phyloP scores from a whole-genome alignment of 805 yeast genomes.

The Ogataea pignaliae region DNA sequence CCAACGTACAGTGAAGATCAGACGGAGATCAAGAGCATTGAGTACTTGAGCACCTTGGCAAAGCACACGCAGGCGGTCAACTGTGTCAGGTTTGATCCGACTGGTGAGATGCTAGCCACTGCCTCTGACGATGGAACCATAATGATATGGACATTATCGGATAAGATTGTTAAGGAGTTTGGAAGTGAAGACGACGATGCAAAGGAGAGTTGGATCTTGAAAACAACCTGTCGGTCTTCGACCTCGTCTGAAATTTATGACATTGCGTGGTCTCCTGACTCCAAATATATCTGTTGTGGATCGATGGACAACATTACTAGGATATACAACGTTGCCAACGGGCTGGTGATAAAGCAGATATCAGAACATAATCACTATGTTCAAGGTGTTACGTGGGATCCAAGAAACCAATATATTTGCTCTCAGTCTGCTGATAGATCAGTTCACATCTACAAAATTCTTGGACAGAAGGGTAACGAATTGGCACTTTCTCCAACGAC shows the following conservation, averaged over 20 bases:
- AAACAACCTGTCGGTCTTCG: conserved; percentile 48
- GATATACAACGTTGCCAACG: conserved; percentile 55
- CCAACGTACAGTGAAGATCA: conserved; percentile 19
- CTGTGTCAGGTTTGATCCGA: conserved; percentile 73
- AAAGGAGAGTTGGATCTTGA: conserved; percentile 71
- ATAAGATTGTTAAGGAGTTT: conserved; percentile 52
- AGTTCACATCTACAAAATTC: conserved; percentile 62
- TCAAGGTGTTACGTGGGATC: conserved; percentile 98
- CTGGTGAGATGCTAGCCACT: conserved; percentile 70
- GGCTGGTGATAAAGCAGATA: conserved; percentile 52
- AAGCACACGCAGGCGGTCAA: conserved; percentile 96
- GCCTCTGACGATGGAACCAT: conserved; percentile 96
- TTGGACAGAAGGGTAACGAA: conserved; percentile 22
- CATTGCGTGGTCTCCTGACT: conserved; percentile 88
- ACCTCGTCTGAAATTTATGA: conserved; percentile 78
- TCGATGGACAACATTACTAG: conserved; percentile 86
- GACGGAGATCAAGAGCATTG: conserved; percentile 40
- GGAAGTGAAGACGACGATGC: conserved; percentile 54
- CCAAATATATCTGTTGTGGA: conserved; percentile 73
- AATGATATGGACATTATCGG: conserved; percentile 68
- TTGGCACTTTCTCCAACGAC: conserved; percentile 36
- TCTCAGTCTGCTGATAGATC: conserved; percentile 90
- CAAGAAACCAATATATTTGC: conserved; percentile 66
- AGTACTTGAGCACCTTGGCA: conserved; percentile 72
- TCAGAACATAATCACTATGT: conserved; percentile 84